Conservation (phyloP, 1,284 basidiomycete genomes). For the Papiliotrema nemorosa region DNA sequence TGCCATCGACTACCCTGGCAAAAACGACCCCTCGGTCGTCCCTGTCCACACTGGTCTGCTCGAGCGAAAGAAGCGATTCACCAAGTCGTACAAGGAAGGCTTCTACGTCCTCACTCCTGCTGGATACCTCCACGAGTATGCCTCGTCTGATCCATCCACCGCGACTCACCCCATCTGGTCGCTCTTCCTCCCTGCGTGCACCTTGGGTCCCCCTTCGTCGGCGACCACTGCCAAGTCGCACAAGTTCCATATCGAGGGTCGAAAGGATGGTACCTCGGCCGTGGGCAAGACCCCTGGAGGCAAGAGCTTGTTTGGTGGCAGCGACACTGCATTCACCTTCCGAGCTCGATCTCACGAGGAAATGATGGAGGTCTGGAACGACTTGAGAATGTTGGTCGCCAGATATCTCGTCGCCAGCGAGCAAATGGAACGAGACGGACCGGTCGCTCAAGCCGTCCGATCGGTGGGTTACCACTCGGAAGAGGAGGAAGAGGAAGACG, state of each 20-base stretch:
- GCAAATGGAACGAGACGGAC: slow-evolving; percentile 87
- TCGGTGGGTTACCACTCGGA: slow-evolving; percentile 64
- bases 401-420: slow-evolving; percentile 93
- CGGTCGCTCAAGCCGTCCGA: slow-evolving; percentile 87
- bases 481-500: slow-evolving; percentile 66
- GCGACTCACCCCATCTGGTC: slow-evolving; percentile 72
- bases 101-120: slow-evolving; percentile 94
- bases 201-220: slow-evolving; percentile 86
- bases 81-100: slow-evolving; percentile 78
- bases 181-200: slow-evolving; percentile 92
- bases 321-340: slow-evolving; percentile 79
- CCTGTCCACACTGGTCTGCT: slow-evolving; percentile 87
- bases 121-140: slow-evolving; percentile 92
- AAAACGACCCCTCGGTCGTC: slow-evolving; percentile 84
- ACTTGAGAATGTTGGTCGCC: slow-evolving; percentile 92
- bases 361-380: slow-evolving; percentile 99
- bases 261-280: slow-evolving; percentile 62
- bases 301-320: slow-evolving; percentile 52
- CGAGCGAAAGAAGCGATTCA: slow-evolving; percentile 97
- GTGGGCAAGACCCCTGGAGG: slow-evolving; percentile 62
- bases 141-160: slow-evolving; percentile 70
- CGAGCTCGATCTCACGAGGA: slow-evolving; percentile 85
- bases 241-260: slow-evolving; percentile 97
- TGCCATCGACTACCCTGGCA: slow-evolving; percentile 82
- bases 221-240: slow-evolving; percentile 66